phyloP scores from a whole-genome alignment of 805 yeast genomes.

The Ogataea nonfermentans region DNA sequence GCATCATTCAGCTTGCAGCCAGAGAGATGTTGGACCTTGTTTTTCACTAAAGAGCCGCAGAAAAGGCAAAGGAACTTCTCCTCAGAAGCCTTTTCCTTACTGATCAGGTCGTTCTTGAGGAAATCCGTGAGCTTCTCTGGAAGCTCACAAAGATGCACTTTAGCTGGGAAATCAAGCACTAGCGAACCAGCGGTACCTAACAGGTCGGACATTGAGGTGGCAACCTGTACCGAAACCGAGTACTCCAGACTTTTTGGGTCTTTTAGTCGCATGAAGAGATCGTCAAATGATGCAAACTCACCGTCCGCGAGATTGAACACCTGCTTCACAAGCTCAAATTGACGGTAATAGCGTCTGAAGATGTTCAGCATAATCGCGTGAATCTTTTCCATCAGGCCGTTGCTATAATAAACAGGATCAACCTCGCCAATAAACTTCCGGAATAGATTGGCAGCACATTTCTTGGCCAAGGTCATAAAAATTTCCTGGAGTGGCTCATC shows the following conservation, averaged over 20 bases:
- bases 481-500: constrained; percentile 9
- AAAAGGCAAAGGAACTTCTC: constrained; percentile 24
- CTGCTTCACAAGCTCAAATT: constrained; percentile 32
- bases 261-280: constrained; percentile 15
- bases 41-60: constrained; percentile 25
- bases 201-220: constrained; percentile 9
- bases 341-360: constrained; percentile 32
- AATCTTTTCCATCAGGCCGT: constrained; percentile 38
- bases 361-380: constrained; percentile 37
- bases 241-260: constrained; percentile 18
- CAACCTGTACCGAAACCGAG: constrained; percentile 20
- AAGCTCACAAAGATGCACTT: constrained; percentile 23
- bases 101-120: constrained; percentile 44
- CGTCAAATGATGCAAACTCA: constrained; percentile 25
- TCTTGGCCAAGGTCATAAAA: constrained; percentile 11
- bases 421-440: constrained; percentile 23
- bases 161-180: constrained; percentile 31
- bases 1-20: constrained; percentile 24
- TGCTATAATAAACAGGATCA: constrained; percentile 32
- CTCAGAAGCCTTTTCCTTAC: constrained; percentile 25
- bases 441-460: constrained; percentile 20
- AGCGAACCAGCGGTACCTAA: constrained; percentile 32
- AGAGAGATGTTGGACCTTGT: constrained; percentile 17
- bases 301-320: constrained; percentile 28
- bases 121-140: constrained; percentile 42